Percentiles rank a stretch among this genome's conserved stretches.
Evolutionary conservation across 345 rosid genomes (phyloP).

Genomic region (Sisymbrium irio): DNA sequence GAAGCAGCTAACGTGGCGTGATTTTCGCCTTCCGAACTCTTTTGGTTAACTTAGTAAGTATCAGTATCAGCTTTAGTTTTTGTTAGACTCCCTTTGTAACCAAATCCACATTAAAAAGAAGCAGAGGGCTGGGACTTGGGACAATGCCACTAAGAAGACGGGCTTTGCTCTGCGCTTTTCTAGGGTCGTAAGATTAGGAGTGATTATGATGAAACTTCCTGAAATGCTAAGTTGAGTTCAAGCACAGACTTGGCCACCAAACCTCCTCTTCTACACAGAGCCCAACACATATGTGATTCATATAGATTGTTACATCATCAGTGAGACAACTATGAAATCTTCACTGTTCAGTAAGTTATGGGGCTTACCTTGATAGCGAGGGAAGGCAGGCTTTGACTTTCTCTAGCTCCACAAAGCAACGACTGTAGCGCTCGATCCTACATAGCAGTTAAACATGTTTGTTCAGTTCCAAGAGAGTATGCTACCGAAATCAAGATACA

Average conservation of each 20-base stretch:
- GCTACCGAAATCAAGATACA: not conserved
- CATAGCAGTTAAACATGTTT: slow-evolving; percentile 2
- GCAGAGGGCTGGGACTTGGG: slow-evolving; percentile 29
- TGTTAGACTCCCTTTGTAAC: slow-evolving; percentile 36
- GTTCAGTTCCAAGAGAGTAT: not conserved
- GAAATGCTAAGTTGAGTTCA: slow-evolving; percentile 79
- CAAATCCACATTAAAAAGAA: slow-evolving; percentile 28
- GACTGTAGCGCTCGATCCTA: slow-evolving; percentile 82
- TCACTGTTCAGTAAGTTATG: not conserved
- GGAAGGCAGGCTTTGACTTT: slow-evolving; percentile 69
- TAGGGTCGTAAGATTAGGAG: not conserved
- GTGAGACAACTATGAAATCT: not conserved
- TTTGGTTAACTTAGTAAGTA: slow-evolving; percentile 25
- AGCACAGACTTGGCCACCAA: slow-evolving; percentile 79
- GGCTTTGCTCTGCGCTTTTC: slow-evolving; percentile 13
- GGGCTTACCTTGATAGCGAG: slow-evolving; percentile 49
- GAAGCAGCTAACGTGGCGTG: slow-evolving; percentile 18
- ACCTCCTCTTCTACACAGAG: slow-evolving; percentile 72
- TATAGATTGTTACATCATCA: not conserved
- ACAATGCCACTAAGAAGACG: slow-evolving; percentile 11
- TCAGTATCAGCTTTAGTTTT: slow-evolving; percentile 27
- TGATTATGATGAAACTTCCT: slow-evolving; percentile 59
- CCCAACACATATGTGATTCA: slow-evolving; percentile 9
- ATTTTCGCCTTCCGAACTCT: slow-evolving; percentile 25
- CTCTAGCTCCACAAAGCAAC: slow-evolving; percentile 88